Evolutionary conservation across 805 yeast genomes (phyloP), one percentile per base, ranked within the genome.

Genomic region (Pichia rugopelliculosa): DNA sequence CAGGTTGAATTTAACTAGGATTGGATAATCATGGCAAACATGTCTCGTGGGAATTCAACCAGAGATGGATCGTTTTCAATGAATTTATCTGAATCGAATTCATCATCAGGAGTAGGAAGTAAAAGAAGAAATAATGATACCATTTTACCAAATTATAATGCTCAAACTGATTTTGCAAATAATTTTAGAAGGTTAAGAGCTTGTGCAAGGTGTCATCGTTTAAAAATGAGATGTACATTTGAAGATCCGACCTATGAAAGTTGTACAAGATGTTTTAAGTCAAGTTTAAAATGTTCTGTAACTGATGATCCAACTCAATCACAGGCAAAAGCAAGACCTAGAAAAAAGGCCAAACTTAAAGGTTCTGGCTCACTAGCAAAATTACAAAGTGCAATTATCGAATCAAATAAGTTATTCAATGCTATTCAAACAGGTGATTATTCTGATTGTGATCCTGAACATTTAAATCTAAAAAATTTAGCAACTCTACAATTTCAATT

Each of bases 191-290:
- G 73, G 47, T 53, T 68, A 26, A 62, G 76, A 44, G 80, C 81
- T 1, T 77, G 82, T 62, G 80, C 80, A 4, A 59, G 82, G 49
- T 77, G 82, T 52, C 76, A 75, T 49, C 56, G 80, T 25, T 62
- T 76, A 20, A 76, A 76, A 54, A 73, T 74, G 73, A 66, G 74
- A 54, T 77, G 82, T 59, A 69, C 71, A 3, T 77, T 69, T 56
- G 74, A 73, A 27, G 73, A 73, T 51, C 79, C 79, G 2, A 52
- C 59, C 17, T 68, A 61, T 52, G 60, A 59, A 27, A 57, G 75
- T 17, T 77, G 82, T 58, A 65, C 66, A 36, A 54, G 79, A 45
- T 77, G 81, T 55, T 68, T 61, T 48, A 61, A 67, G 23, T 65
- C 73, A 6, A 70, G 69, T 2, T 66, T 75, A 21, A 62, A 61